phyloP scores from a whole-genome alignment of 225 moss, liverwort and hornwort genomes.

The Anthoceros angustus region DNA sequence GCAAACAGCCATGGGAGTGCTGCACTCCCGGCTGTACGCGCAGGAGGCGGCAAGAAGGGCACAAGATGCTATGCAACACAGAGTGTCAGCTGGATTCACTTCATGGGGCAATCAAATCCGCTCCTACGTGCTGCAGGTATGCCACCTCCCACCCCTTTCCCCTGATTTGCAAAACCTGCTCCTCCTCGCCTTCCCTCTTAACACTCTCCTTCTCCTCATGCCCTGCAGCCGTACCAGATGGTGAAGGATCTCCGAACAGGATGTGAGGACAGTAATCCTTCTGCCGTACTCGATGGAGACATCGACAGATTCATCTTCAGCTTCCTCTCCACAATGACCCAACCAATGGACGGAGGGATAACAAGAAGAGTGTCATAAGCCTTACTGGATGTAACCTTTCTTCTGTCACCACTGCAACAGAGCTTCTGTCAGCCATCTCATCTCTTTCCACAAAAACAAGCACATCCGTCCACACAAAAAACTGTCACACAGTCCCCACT shows the following conservation, averaged over 20 bases:
- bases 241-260: conserved; percentile 89
- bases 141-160: background rate
- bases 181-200: background rate
- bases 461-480: too few relatives aligned
- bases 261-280: conserved; percentile 65
- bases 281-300: conserved; percentile 70
- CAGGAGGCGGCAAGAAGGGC: conserved; percentile 66
- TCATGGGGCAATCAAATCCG: conserved; percentile 96
- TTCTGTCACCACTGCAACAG: background rate
- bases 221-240: conserved; percentile 83
- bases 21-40: conserved; percentile 73
- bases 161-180: background rate
- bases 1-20: conserved; percentile 59
- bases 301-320: conserved; percentile 72
- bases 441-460: too few relatives aligned
- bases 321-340: conserved; percentile 18
- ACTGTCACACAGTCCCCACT: too few relatives aligned
- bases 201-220: conserved; percentile 2
- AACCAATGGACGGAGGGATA: background rate
- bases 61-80: conserved; percentile 62
- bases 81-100: conserved; percentile 54
- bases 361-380: background rate
- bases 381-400: background rate
- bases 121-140: conserved; percentile 82
- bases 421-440: too few relatives aligned